Conservation (phyloP, 1,284 basidiomycete species). For the Austroboletus novae-zelandiae region DNA sequence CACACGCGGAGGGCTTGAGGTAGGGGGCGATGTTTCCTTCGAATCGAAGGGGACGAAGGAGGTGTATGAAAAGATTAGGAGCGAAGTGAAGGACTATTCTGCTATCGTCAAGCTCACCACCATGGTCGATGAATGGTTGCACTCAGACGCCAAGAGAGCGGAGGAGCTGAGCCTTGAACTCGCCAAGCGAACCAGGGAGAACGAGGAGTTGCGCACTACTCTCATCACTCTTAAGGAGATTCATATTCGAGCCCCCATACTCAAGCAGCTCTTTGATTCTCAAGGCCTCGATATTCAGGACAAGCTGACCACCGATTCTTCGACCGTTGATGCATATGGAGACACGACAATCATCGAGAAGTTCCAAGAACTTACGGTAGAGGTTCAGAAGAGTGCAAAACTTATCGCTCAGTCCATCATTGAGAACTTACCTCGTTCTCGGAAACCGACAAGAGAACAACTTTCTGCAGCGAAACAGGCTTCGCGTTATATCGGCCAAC, state of each 20-base stretch:
- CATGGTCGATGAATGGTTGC: not conserved
- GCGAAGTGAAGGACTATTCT: no score
- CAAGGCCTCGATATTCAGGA: slow-evolving; percentile 2
- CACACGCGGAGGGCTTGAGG: no score
- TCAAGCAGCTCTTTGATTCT: slow-evolving; percentile 11
- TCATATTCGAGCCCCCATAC: slow-evolving; percentile 6
- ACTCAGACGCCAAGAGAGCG: not conserved
- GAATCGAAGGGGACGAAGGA: no score
- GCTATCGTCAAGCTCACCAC: not conserved
- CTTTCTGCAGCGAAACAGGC: not conserved
- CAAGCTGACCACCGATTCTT: no score
- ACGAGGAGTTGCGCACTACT: slow-evolving; percentile 1
- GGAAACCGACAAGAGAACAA: not conserved
- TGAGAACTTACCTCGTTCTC: not conserved
- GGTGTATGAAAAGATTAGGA: no score
- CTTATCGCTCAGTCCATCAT: slow-evolving; percentile 7
- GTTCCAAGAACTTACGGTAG: slow-evolving; percentile 9
- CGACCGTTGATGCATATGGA: not conserved
- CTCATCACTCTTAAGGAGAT: slow-evolving; percentile 10
- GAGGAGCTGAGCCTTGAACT: slow-evolving; percentile 8
- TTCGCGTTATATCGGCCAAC: not conserved
- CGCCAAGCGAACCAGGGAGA: slow-evolving; percentile 7
- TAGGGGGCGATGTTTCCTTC: no score
- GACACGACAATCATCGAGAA: slow-evolving; percentile 5
- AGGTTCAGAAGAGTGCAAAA: slow-evolving; percentile 9